These are phyloP conservation scores for Candida ortonii DNA, from an alignment of 805 yeast genomes.

Conservation along the genomic window DNA sequence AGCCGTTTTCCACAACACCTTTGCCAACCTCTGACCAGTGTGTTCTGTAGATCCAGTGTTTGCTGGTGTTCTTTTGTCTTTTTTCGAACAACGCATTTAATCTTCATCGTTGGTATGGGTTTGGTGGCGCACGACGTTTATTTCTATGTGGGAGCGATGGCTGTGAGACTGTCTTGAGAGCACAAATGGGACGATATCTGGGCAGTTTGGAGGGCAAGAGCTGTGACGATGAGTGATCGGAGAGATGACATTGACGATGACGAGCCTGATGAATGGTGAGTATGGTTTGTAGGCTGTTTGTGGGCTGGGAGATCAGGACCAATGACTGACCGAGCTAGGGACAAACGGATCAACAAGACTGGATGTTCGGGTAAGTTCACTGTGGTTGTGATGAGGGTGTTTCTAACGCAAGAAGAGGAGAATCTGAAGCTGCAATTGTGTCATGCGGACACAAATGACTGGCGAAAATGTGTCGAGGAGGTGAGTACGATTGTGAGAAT, in stretches of 20 bases:
- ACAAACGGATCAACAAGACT: constrained; percentile 64
- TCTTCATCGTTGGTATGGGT: too few species aligned
- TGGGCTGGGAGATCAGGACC: background rate
- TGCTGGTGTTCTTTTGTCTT: too few species aligned
- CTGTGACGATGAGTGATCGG: background rate
- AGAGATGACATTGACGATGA: constrained; percentile 39
- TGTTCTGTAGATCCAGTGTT: too few species aligned
- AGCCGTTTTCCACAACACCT: too few species aligned
- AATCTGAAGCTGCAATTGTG: constrained; percentile 69
- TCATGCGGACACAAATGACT: constrained; percentile 77
- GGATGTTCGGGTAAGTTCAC: constrained; percentile 59
- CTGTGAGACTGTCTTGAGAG: too few species aligned
- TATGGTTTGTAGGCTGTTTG: constrained; percentile 1
- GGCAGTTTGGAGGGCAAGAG: too few species aligned
- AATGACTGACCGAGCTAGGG: constrained; percentile 41
- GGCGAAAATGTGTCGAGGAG: constrained; percentile 71
- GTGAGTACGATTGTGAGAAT: constrained; percentile 39
- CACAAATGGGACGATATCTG: too few species aligned
- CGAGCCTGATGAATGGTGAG: constrained; percentile 69
- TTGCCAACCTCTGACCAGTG: too few species aligned
- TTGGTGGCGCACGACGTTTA: too few species aligned
- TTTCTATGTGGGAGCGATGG: too few species aligned
- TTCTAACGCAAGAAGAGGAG: constrained; percentile 42
- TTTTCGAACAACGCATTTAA: too few species aligned
- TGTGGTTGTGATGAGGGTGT: background rate